These are phyloP conservation scores for Kalanchoe fedtschenkoi DNA, from an alignment of 164 flowering plant genomes.

Conservation along the genomic window DNA sequence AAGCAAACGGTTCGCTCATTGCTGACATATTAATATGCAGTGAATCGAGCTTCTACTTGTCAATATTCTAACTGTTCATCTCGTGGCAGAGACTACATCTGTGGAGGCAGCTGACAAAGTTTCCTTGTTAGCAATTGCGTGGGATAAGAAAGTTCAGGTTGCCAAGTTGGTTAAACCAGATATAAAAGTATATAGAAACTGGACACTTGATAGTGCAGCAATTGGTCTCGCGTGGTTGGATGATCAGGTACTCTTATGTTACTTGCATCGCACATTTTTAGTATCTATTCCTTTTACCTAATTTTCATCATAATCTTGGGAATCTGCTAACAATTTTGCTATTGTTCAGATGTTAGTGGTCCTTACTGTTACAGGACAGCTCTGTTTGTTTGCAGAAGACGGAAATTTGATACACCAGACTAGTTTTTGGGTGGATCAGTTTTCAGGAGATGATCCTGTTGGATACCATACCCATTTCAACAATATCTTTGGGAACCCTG, in stretches of 20 bases:
- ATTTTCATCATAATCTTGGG: not conserved
- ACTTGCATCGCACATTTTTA: not conserved
- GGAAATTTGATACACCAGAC: conserved; percentile 83
- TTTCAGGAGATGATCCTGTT: conserved; percentile 60
- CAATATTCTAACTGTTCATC: conserved; percentile 4
- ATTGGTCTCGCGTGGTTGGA: conserved; percentile 91
- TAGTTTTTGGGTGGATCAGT: conserved; percentile 56
- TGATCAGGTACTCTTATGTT: conserved; percentile 49
- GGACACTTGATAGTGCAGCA: conserved; percentile 80
- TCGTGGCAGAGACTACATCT: conserved; percentile 31
- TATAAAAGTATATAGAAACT: conserved; percentile 56
- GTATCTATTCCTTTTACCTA: not conserved
- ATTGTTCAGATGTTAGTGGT: conserved; percentile 83
- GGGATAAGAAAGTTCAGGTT: conserved; percentile 88
- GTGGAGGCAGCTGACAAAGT: conserved; percentile 43
- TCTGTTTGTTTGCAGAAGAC: conserved; percentile 69
- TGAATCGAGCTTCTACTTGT: not conserved
- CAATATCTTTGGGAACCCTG: conserved; percentile 79
- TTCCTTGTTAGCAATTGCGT: conserved; percentile 84
- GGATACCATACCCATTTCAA: conserved; percentile 63
- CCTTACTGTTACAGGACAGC: conserved; percentile 64
- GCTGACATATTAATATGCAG: conserved; percentile 29
- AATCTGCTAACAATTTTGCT: conserved; percentile 4
- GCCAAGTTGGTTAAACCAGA: conserved; percentile 82
- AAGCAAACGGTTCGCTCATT: conserved; percentile 27